Percentiles rank a stretch among this genome's conserved stretches.
Conservation (phyloP, 75 land plant species). For the Selaginella moellendorffii region DNA sequence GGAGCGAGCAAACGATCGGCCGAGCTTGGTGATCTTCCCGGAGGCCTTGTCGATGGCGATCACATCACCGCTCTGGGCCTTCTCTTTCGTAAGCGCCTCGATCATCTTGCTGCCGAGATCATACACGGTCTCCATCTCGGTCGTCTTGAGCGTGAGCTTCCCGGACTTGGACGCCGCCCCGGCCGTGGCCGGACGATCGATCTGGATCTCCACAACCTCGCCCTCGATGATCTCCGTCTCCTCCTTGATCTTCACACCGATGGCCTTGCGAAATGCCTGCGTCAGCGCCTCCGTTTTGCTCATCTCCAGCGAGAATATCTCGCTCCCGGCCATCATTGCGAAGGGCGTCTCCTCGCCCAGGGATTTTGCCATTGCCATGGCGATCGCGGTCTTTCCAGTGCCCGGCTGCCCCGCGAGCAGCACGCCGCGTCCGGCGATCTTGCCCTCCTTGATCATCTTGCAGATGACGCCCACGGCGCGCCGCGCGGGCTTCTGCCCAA, state of each 20-base stretch:
- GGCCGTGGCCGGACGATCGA: conserved; percentile 63
- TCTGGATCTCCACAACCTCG: conserved; percentile 82
- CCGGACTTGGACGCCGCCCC: conserved; percentile 75
- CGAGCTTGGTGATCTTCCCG: conserved; percentile 84
- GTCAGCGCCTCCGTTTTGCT: conserved; percentile 92
- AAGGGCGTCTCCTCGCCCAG: conserved; percentile 93
- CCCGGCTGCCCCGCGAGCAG: conserved; percentile 92
- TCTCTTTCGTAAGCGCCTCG: conserved; percentile 74
- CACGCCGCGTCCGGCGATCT: conserved; percentile 82
- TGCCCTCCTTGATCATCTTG: conserved; percentile 68
- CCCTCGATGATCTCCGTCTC: conserved; percentile 93
- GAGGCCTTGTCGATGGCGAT: conserved; percentile 78
- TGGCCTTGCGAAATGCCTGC: conserved; percentile 59
- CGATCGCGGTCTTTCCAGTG: conserved; percentile 97
- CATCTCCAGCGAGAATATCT: conserved; percentile 85
- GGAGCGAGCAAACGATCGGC: conserved; percentile 66
- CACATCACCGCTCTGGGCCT: conserved; percentile 93
- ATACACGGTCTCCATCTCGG: conserved; percentile 96
- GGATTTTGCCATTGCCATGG: conserved; percentile 97
- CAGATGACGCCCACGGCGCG: conserved; percentile 84
- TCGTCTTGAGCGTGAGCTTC: conserved; percentile 78
- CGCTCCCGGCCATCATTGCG: conserved; percentile 78
- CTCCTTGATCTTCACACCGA: conserved; percentile 88
- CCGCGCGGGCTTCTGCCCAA: conserved; percentile 73
- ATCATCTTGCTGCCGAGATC: conserved; percentile 90